Evolutionary conservation across 192 early-diverging fungal species (phyloP), one percentile per base, ranked within the genome.

Genomic region (Coemansia sp.): DNA sequence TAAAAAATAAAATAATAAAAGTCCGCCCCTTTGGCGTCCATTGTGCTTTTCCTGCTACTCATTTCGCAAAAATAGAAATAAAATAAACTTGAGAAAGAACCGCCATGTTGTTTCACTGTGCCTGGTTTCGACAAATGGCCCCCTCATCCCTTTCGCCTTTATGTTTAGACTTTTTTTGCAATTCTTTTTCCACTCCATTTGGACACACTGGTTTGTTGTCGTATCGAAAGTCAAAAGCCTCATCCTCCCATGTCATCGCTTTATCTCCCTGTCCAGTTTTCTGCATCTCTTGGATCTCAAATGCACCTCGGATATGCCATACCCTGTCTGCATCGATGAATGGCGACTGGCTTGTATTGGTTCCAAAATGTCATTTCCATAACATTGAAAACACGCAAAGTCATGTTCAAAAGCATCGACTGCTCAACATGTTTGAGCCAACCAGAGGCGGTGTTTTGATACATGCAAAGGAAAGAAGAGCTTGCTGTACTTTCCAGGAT

Each of bases 1-100:
- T 61, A 41, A 61, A 61, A 60, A 17, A 61, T 7, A 53, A 16
- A 53, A 53, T 20, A 53, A 53, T 32, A 32, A 32, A 54, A 54
- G 19, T 22, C 51, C 51, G 51, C 51, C 8, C 51, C 22, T 54
- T 54, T 45, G 44, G 13, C 13, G 44, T 45, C 44, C 51, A 54
- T 54, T 54, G 51, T 54, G 20, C 51, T 9, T 25, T 22, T 45
- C 13, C 13, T 50, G 17, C 17, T 50, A 50, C n/a, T 1, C n/a
- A 6, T 7, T n/a, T 22, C 11, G 51, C 19, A 22, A 32, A 20
- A 54, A 19, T 32, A 32, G 32, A 32, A 32, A 32, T 32, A 32
- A 2, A 54, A 54, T 11, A 8, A 6, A 7, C 19, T 12, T 12
- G 51, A 7, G 25, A 25, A 25, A 7, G 50, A 50, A 17, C n/a